Evolutionary conservation across 192 early-diverging fungal species (phyloP), one percentile per base, ranked within the genome.

Genomic region (Umbelopsis ramanniana): DNA sequence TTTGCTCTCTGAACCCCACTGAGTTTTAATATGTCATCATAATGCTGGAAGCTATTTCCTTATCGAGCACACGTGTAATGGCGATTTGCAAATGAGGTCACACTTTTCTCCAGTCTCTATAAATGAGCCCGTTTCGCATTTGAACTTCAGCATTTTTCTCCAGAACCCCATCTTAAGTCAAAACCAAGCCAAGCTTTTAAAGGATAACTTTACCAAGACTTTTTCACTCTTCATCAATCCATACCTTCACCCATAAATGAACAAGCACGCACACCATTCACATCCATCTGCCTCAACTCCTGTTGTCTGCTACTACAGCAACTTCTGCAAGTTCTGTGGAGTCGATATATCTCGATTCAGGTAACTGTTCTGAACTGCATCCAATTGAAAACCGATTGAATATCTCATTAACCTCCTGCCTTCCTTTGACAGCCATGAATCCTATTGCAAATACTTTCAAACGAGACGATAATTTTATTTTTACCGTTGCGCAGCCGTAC

Each of bases 251-350:
- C 11, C 17, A 57, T 35, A 26, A 10, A 63, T 63, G 29, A 63
- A 37, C 57, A 63, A 54, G 53, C 22, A 19, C 33, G 7, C 19
- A 12, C 4, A 11, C 6, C 29, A 63, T 6, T 6, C 33, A 8
- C 57, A 37, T 12, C 29, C 29, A 37, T 63, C 29, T 43, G 40
- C 11, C 12, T 35, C 26, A 17, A 14, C 57, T 12, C 57, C 57
- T 29, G 57, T 63, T n/a, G 33, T 37, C 2, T 14, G 57, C 33
- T 63, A 63, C 33, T 63, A 63, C 15, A 63, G 57, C 33, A 63
- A 63, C 33, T 63, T 63, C 17, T 63, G 57, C 33, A 63, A 63
- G 17, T 63, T 38, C 17, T 63, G 57, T 63, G 57, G 57, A 19
- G 57, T 63, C 33, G 57, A 63, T 37, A 63, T 63, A 19, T 63